Base-by-base conservation (phyloP, 1,139 yeast species). In the Suhomyces bolitotheri region DNA sequence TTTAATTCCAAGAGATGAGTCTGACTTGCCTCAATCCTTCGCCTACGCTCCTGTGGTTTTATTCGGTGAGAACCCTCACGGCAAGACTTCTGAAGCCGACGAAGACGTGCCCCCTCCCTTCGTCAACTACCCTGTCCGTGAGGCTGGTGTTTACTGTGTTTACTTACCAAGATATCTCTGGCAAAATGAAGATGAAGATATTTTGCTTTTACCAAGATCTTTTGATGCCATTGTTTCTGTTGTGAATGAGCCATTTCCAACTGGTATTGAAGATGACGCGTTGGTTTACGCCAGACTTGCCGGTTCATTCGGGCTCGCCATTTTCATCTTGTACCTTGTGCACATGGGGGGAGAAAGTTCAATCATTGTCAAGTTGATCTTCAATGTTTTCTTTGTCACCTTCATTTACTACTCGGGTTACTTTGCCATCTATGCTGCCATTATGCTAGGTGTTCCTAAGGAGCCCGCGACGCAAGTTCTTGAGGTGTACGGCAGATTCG, bases 121-220 rank as follows among this genome's bases (percentile, higher is more conserved):
- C 22, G 22, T 32, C 22, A 21, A 25, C 21, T 42, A 43, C 30
- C 33, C 36, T 3, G 29, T 45, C 19, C 13, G 28, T 1, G 13
- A 27, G 5, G 33, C 38, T 8, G 49, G 49, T 13, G 40, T 36
- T 9, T 47, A 47, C 41, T 45, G 51, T 29, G 29, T 47, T 22
- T 47, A 47, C 31, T 24, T 43, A 21, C 51, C 51, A 8, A 38
- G 46, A 12, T 45, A 41, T 33, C 8, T 34, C 17, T 34, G 38
- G 36, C 25, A 31, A 26, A 22, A 27, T 17, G 41, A 34, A n/a
- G 29, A 34, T 5, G 40, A 25, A 2, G 30, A 30, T 4, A 21
- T 23, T 19, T 11, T 12, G 6, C 34, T 38, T 17, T 36, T 22
- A 26, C 42, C 42, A 5, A 31, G 30, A 26, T 27, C 30, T 4